These are phyloP conservation scores for Diplodia scrobiculata DNA, from an alignment of 2,329 filamentous ascomycete genomes.

Conservation along the genomic window DNA sequence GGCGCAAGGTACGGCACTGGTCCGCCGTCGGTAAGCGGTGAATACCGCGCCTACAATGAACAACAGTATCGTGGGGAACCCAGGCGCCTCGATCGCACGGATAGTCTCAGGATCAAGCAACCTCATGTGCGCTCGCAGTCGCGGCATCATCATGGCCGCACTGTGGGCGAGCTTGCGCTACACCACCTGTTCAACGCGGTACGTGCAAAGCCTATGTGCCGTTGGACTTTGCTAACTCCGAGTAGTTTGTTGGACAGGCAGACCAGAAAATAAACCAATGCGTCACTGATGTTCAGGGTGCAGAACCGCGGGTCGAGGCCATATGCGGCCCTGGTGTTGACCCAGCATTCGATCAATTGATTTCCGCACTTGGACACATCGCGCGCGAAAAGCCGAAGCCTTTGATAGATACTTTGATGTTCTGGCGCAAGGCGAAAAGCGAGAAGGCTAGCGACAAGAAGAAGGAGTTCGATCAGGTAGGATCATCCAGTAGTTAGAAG, in stretches of 20 bases:
- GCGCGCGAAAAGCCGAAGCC: slow-evolving; percentile 92
- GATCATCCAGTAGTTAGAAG: neutral
- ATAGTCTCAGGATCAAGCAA: slow-evolving; percentile 63
- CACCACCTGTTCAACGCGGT: slow-evolving; percentile 94
- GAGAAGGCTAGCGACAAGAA: slow-evolving; percentile 65
- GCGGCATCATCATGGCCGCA: slow-evolving; percentile 70
- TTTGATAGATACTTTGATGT: slow-evolving; percentile 94
- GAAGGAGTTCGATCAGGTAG: slow-evolving; percentile 30
- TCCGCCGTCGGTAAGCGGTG: slow-evolving; percentile 30
- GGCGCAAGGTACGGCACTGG: slow-evolving; percentile 31
- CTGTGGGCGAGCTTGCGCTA: slow-evolving; percentile 95
- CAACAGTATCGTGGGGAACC: slow-evolving; percentile 18
- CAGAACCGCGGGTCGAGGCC: slow-evolving; percentile 80
- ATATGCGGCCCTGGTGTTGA: slow-evolving; percentile 91
- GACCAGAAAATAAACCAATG: slow-evolving; percentile 93
- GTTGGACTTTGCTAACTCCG: slow-evolving; percentile 28
- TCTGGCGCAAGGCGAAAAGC: slow-evolving; percentile 95
- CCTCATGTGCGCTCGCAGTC: slow-evolving; percentile 74
- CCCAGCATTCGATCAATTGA: slow-evolving; percentile 87
- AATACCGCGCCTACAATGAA: slow-evolving; percentile 31
- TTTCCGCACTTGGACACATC: slow-evolving; percentile 90
- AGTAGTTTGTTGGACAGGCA: slow-evolving; percentile 87
- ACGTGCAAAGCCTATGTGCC: slow-evolving; percentile 32
- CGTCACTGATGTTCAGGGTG: slow-evolving; percentile 75
- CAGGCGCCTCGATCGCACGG: slow-evolving; percentile 50